Evolutionary conservation across 2,329 filamentous ascomycete species (phyloP), one percentile per base, ranked within the genome.

Genomic region (Aspergillus versicolor): DNA sequence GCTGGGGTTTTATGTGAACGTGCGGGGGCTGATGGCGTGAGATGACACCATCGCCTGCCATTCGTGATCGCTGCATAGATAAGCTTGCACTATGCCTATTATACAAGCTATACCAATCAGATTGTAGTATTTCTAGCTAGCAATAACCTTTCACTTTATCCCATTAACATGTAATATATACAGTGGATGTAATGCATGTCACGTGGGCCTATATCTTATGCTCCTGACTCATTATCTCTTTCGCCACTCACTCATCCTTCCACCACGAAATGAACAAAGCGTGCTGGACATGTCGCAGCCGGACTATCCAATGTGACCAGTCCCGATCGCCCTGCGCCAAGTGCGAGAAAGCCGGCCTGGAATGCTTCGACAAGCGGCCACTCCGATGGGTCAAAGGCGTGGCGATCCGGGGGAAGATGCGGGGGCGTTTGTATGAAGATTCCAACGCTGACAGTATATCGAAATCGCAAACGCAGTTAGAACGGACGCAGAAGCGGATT

Each of bases 261-360:
- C 27, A 27, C 9, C 27, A 30, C 27, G 9, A 30, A 11, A 54
- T 54, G 52, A 32, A 8, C n/a, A 22, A 8, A 21, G 34, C 52
- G n/a, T 73, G 70, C 60, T 73, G 67, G 50, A 73, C 70, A 34
- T 73, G 70, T 59, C 70, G 70, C 41, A 66, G 61, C 9, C 69
- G 71, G 22, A 68, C 64, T 48, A 67, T 73, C 30, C 66, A 72
- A 57, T 73, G 71, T 49, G 65, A 71, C 49, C 63, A 62, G 59
- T 59, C 64, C 5, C 46, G 60, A 11, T 48, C 53, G 3, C 71
- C 71, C 5, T 73, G 71, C 52, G 54, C 48, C 19, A 73, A 73
- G 59, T 73, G 71, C 44, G 34, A 66, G 41, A 73, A 71, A 41
- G 67, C 69, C 2, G 71, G 69, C 5, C 27, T 73, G 11, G 68